phyloP scores from a whole-genome alignment of 1,284 basidiomycete genomes.

The Moesziomyces sp. region DNA sequence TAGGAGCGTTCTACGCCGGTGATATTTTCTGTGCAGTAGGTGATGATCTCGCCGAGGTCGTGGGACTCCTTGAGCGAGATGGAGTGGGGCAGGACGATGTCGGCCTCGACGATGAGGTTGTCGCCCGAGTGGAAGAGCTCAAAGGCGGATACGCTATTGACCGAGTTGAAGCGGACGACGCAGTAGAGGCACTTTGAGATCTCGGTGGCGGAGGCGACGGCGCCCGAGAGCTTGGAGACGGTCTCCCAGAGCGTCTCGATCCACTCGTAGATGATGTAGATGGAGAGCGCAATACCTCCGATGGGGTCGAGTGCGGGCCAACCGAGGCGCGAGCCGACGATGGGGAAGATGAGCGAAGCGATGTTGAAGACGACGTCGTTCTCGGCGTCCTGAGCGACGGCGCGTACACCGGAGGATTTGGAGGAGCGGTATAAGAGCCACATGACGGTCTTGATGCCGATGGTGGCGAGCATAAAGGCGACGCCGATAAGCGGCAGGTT shows the following conservation, averaged over 20 bases:
- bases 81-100: slow-evolving; percentile 59
- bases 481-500: slow-evolving; percentile 63
- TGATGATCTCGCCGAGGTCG: slow-evolving; percentile 65
- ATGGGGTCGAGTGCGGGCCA: slow-evolving; percentile 62
- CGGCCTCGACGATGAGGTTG: slow-evolving; percentile 64
- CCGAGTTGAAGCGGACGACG: slow-evolving; percentile 61
- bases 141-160: slow-evolving; percentile 61
- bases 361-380: slow-evolving; percentile 73
- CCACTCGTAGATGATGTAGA: slow-evolving; percentile 66
- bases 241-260: slow-evolving; percentile 60
- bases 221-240: slow-evolving; percentile 60
- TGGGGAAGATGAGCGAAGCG: slow-evolving; percentile 72
- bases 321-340: slow-evolving; percentile 61
- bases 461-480: slow-evolving; percentile 72
- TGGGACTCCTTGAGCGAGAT: slow-evolving; percentile 65
- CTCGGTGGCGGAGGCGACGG: slow-evolving; percentile 52
- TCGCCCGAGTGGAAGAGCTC: slow-evolving; percentile 66
- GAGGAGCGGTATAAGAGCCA: slow-evolving; percentile 69
- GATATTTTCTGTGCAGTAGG: slow-evolving; percentile 62
- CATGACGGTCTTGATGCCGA: slow-evolving; percentile 71
- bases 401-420: slow-evolving; percentile 68
- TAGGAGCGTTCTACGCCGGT: slow-evolving; percentile 57
- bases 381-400: slow-evolving; percentile 70
- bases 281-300: slow-evolving; percentile 53
- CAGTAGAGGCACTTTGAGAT: slow-evolving; percentile 62